These are phyloP conservation scores for Ormosia emarginata DNA, from an alignment of 306 rosid species.

Conservation along the genomic window DNA sequence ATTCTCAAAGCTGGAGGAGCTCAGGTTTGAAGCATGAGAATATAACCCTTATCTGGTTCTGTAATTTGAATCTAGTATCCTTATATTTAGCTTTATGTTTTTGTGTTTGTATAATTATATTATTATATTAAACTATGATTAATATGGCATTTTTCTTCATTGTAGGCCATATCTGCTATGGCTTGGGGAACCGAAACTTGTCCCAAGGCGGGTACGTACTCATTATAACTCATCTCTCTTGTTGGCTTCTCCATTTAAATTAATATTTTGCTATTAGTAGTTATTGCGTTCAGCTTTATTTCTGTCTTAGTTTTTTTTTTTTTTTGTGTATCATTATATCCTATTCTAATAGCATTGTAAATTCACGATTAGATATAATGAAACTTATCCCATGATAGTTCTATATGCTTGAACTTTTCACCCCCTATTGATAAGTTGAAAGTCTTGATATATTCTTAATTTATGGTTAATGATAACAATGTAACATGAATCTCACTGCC, in stretches of 20 bases:
- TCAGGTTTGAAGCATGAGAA: constrained; percentile 59
- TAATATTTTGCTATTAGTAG: background rate
- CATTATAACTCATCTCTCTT: constrained; percentile 1
- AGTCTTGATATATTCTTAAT: background rate
- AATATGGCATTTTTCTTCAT: constrained; percentile 4
- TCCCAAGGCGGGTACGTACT: constrained; percentile 68
- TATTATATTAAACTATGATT: background rate
- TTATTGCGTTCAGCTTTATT: background rate
- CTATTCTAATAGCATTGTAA: background rate
- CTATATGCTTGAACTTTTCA: background rate
- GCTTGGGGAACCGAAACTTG: constrained; percentile 99
- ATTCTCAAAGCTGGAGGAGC: constrained; percentile 99
- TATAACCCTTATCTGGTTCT: constrained; percentile 1
- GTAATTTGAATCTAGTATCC: background rate
- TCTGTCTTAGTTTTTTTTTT: background rate
- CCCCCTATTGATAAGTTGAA: background rate
- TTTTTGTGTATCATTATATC: background rate
- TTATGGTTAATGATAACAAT: background rate
- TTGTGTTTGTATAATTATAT: background rate
- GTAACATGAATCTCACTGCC: background rate
- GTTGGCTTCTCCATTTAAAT: background rate
- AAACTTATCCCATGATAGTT: background rate
- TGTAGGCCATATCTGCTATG: constrained; percentile 94
- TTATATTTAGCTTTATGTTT: background rate
- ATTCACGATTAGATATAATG: constrained; percentile 2